phyloP scores from a whole-genome alignment of 2,329 filamentous ascomycete genomes.

The Curvularia spicifera region DNA sequence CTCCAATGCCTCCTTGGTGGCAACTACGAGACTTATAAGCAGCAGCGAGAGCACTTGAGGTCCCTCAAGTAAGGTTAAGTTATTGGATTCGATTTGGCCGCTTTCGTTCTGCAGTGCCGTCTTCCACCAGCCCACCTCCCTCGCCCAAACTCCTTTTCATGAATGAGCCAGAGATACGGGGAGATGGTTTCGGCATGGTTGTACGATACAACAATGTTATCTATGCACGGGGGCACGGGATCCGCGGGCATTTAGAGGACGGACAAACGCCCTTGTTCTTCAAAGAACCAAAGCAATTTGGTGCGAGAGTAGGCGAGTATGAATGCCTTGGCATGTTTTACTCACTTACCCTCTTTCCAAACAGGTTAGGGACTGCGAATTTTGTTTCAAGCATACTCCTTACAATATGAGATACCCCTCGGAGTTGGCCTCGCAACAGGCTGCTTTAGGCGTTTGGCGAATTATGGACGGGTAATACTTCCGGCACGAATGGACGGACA shows the following conservation, averaged over 20 bases:
- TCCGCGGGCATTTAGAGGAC: neutral
- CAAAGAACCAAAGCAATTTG: neutral
- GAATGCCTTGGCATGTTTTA: conserved; percentile 18
- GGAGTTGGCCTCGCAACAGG: neutral
- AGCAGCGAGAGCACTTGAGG: conserved; percentile 69
- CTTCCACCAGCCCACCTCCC: neutral
- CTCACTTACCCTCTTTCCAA: conserved; percentile 17
- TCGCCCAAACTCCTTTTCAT: conserved; percentile 3
- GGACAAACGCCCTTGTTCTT: neutral
- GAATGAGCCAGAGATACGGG: neutral
- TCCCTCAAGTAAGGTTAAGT: conserved; percentile 34
- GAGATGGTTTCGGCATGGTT: neutral
- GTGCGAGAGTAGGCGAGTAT: conserved; percentile 20
- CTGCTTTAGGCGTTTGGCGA: conserved; percentile 16
- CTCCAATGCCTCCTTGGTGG: conserved; percentile 75
- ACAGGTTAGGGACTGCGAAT: conserved; percentile 16
- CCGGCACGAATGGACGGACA: neutral
- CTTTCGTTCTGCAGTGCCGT: too few species aligned
- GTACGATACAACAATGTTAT: neutral
- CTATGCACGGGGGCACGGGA: neutral
- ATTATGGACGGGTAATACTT: conserved; percentile 6
- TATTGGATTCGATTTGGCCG: conserved; percentile 9
- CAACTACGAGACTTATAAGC: conserved; percentile 76
- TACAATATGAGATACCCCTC: conserved; percentile 16
- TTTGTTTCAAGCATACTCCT: conserved; percentile 6